These are phyloP conservation scores for Aspergillus clavatus DNA, from an alignment of 2,329 filamentous ascomycete species.

Conservation along the genomic window DNA sequence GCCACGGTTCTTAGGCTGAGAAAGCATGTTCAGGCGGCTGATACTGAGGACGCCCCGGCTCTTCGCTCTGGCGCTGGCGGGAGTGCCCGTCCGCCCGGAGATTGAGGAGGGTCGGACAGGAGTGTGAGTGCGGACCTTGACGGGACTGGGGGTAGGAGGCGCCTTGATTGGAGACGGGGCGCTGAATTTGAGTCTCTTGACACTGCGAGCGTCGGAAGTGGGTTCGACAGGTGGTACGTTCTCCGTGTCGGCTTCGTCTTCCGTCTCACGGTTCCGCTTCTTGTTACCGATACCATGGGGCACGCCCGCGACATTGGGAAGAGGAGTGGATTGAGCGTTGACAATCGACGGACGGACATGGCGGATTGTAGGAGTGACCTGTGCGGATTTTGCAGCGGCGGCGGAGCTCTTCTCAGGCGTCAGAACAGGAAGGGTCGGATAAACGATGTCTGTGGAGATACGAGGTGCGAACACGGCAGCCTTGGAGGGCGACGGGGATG, in stretches of 20 bases:
- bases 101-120: slow-evolving; percentile 22
- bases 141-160: slow-evolving; percentile 28
- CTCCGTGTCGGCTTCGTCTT: slow-evolving; percentile 28
- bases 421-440: slow-evolving; percentile 34
- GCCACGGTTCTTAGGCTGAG: slow-evolving; percentile 41
- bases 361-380: slow-evolving; percentile 36
- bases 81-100: slow-evolving; percentile 20
- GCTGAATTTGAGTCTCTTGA: slow-evolving; percentile 34
- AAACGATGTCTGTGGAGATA: slow-evolving; percentile 28
- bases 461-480: slow-evolving; percentile 20
- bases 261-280: slow-evolving; percentile 34
- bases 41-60: slow-evolving; percentile 36
- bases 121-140: slow-evolving; percentile 33
- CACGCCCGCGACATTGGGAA: slow-evolving; percentile 29
- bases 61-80: slow-evolving; percentile 28
- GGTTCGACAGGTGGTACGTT: slow-evolving; percentile 29
- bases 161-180: slow-evolving; percentile 19
- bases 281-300: slow-evolving; percentile 40
- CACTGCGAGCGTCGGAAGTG: slow-evolving; percentile 24
- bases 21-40: slow-evolving; percentile 46
- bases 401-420: slow-evolving; percentile 31
- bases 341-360: slow-evolving; percentile 34
- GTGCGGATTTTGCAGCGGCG: slow-evolving; percentile 6
- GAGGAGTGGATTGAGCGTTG: slow-evolving; percentile 11
- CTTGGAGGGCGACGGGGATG: slow-evolving; percentile 42